Base-by-base conservation (phyloP, 495 filamentous ascomycete genomes). In the Daldinia bambusicola region DNA sequence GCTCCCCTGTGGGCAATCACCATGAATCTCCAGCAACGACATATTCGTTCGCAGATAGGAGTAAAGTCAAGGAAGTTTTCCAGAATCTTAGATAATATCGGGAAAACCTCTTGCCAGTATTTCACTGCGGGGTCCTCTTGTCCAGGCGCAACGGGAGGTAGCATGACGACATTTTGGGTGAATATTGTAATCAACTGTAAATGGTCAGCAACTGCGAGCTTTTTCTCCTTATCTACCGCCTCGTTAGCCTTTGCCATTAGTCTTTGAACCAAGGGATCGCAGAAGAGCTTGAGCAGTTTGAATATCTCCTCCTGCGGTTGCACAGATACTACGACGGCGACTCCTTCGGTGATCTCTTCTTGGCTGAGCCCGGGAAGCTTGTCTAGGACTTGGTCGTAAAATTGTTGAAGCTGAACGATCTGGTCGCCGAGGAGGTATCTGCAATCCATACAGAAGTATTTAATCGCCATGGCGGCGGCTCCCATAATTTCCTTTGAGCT, bases 371-470 rank as follows among this genome's bases (percentile, higher is more conserved):
- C 86, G 13, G 94, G 93, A 13, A 99, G 84, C 63, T 91, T 90
- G 75, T 97, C 91, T 10, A 98, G 85, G 51, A 96, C 90, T 43
- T 89, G 89, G 73, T 95, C 89, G 77, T 97, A 99, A 78, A 99
- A 98, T 9, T 87, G 82, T 75, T 99, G 95, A 1, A 99, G 85
- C 71, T 97, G 91, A 10, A 85, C 74, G 43, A 95, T 91, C 76
- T 94, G 93, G 8, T 86, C 88, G 53, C 90, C 89, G 7, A 99
- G 86, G 13, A 97, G 84, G 69, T 91, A 88, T 74, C 91, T 92
- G 82, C 95, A 99, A 79, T 99, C 95, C 13, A 88, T 91, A 72
- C 96, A 97, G 77, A 98, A 92, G 84, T 97, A 99, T 74, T 94
- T 97, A 81, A 99, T 92, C 7, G 95, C 91, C 81, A 98, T 89